These are phyloP conservation scores for Metschnikowia colocasiae DNA, from an alignment of 805 yeast genomes.

Conservation along the genomic window DNA sequence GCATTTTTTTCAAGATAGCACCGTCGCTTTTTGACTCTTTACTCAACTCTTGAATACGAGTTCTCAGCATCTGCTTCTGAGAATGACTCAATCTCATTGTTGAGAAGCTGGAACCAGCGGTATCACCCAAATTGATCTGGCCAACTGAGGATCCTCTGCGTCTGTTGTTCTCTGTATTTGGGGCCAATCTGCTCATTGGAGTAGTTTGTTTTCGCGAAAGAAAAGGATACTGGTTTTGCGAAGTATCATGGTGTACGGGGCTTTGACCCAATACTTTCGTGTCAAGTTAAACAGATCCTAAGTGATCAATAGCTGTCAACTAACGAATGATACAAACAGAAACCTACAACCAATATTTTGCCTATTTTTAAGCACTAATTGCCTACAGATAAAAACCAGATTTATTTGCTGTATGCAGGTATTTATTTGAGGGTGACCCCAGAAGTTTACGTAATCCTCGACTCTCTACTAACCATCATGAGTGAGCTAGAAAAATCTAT, in stretches of 20 bases:
- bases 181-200: constrained; percentile 12
- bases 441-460: not conserved
- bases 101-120: constrained; percentile 59
- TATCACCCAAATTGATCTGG: constrained; percentile 70
- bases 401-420: not conserved
- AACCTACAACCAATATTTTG: not conserved
- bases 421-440: not conserved
- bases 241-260: not conserved
- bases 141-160: constrained; percentile 72
- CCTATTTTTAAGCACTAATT: not conserved
- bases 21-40: constrained; percentile 35
- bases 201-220: constrained; percentile 1
- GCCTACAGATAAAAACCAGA: not conserved
- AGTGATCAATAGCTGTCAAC: not conserved
- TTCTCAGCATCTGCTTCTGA: constrained; percentile 32
- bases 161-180: constrained; percentile 20
- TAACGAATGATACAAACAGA: not conserved
- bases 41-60: constrained; percentile 31
- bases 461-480: constrained; percentile 4
- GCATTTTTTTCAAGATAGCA: constrained; percentile 54
- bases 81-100: constrained; percentile 55
- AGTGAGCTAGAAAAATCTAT: constrained; percentile 22
- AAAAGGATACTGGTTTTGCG: constrained; percentile 1
- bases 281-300: not conserved
- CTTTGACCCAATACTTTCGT: not conserved